phyloP scores from a whole-genome alignment of 2,329 filamentous ascomycete genomes.

The Penicillium crustosum region DNA sequence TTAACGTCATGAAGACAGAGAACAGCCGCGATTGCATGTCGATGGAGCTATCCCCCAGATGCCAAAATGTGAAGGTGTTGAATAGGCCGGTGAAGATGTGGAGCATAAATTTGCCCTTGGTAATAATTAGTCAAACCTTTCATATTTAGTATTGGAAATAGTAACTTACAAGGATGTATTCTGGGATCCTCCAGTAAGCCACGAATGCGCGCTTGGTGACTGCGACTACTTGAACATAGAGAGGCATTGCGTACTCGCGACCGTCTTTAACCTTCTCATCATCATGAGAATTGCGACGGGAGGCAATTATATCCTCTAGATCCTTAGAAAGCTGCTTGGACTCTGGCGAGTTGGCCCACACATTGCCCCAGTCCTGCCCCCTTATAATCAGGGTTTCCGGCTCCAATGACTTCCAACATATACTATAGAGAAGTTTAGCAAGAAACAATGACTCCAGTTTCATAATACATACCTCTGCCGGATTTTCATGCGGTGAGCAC shows the following conservation, averaged over 20 bases:
- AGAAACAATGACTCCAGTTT: neutral
- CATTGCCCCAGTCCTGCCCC: slow-evolving; percentile 63
- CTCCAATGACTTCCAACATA: slow-evolving; percentile 74
- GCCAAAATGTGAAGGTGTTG: slow-evolving; percentile 70
- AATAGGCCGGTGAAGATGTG: slow-evolving; percentile 65
- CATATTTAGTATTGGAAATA: neutral
- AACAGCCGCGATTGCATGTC: slow-evolving; percentile 73
- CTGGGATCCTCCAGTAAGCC: slow-evolving; percentile 64
- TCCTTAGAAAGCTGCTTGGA: slow-evolving; percentile 50
- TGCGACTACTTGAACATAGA: slow-evolving; percentile 53
- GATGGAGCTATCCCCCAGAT: slow-evolving; percentile 56
- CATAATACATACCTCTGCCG: slow-evolving; percentile 55
- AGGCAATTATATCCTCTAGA: slow-evolving; percentile 53
- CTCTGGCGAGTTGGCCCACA: slow-evolving; percentile 58
- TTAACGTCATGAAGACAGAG: slow-evolving; percentile 73
- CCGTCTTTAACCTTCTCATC: slow-evolving; percentile 49
- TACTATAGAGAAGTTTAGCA: slow-evolving; percentile 54
- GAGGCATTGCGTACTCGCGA: slow-evolving; percentile 63
- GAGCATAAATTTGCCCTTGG: slow-evolving; percentile 60
- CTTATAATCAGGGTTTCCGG: slow-evolving; percentile 60
- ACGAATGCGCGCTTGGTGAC: slow-evolving; percentile 61
- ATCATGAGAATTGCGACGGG: slow-evolving; percentile 44
- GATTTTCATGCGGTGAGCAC: slow-evolving; percentile 65
- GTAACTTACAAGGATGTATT: slow-evolving; percentile 52
- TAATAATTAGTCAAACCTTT: neutral